phyloP scores from a whole-genome alignment of 2,329 filamentous ascomycete species.

The Dendryphion nanum region DNA sequence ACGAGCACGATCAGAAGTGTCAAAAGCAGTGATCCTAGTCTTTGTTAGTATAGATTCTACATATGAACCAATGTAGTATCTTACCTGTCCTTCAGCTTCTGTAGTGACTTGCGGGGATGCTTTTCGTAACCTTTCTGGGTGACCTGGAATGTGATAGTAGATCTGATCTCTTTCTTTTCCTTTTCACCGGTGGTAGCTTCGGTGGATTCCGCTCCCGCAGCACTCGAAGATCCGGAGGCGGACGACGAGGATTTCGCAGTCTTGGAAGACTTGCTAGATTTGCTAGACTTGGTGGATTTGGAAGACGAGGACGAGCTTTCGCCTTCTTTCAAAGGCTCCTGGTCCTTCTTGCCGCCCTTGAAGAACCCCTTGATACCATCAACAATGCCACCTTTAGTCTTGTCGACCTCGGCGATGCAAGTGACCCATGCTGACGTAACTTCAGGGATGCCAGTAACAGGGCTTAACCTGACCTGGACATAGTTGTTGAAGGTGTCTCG shows the following conservation, averaged over 20 bases:
- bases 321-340: slow-evolving; percentile 64
- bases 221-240: slow-evolving; percentile 35
- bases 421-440: slow-evolving; percentile 74
- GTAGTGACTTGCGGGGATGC: slow-evolving; percentile 59
- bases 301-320: slow-evolving; percentile 45
- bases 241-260: slow-evolving; percentile 38
- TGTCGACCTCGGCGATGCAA: slow-evolving; percentile 73
- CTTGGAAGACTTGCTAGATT: too few relatives aligned
- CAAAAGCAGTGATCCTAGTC: slow-evolving; percentile 73
- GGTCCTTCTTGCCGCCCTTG: slow-evolving; percentile 86
- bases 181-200: slow-evolving; percentile 50
- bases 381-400: slow-evolving; percentile 77
- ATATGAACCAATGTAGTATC: slow-evolving; percentile 1
- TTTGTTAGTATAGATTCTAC: slow-evolving; percentile 12
- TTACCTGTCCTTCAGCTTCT: slow-evolving; percentile 59
- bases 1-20: slow-evolving; percentile 77
- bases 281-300: too few relatives aligned
- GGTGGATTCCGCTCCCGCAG: slow-evolving; percentile 45
- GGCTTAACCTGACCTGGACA: slow-evolving; percentile 70
- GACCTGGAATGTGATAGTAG: slow-evolving; percentile 50
- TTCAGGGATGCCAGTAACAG: slow-evolving; percentile 75
- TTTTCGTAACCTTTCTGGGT: slow-evolving; percentile 51
- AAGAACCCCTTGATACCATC: slow-evolving; percentile 96
- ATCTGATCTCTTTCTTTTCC: slow-evolving; percentile 53
- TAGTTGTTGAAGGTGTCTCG: slow-evolving; percentile 77